Base-by-base conservation (phyloP, 805 yeast species). In the Monosporozyma yasuniensis region DNA sequence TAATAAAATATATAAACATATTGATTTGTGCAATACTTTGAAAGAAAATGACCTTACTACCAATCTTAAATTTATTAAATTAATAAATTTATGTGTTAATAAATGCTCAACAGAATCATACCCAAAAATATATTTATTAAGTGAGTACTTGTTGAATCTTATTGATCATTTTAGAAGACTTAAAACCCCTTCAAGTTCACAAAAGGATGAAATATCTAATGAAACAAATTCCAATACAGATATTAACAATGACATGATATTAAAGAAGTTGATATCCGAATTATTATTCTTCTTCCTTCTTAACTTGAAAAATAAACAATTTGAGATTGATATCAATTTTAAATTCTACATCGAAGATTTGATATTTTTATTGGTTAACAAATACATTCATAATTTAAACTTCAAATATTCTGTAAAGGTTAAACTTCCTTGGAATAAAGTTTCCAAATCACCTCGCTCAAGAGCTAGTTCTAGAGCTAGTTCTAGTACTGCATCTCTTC, bases 61-160 rank as follows among this genome's bases (percentile, higher is more conserved):
- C 2, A 56, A 54, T 32, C 53, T 51, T 21, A 60, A 57, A 42
- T 61, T 56, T 42, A 28, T 57, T 7, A 54, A 53, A 38, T 46
- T 64, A 12, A 19, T 59, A 21, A 59, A 57, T 25, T 34, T 56
- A 8, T 59, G 66, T 42, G 38, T 50, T 2, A 51, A 55, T 21
- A 50, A 50, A 42, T 54, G 59, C 32, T 48, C 56, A 9, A 22
- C 44, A 4, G 44, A 48, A n/a, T 37, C 16, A n/a, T 55, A 55
- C 23, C 54, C 58, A 1, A 37, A 52, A 35, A 21, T n/a, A 6
- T 18, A 18, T 3, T 34, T n/a, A 16, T 37, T 57, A 19, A 49
- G 49, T 28, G 39, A 28, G 14, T 54, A 53, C 42, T 48, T 56
- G 2, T 44, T 47, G 9, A 45, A 42, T 14, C 35, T 59, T 42